Conservation (phyloP, 2,329 filamentous ascomycete species). For the Talaromyces pinophilus region DNA sequence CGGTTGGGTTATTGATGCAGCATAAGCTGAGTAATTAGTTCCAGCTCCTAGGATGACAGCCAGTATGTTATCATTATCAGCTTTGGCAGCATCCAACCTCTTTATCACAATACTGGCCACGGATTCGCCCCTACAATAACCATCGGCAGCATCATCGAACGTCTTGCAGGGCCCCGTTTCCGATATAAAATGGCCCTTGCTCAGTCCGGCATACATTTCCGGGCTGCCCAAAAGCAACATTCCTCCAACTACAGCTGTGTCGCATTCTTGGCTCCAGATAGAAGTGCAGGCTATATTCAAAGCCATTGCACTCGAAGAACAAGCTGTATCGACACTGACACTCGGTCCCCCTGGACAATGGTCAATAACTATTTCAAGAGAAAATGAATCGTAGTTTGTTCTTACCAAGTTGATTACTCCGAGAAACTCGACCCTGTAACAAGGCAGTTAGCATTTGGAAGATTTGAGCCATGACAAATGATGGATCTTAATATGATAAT, state of each 20-base stretch:
- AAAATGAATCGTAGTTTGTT: background rate
- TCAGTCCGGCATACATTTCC: conserved; percentile 74
- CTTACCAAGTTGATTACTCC: background rate
- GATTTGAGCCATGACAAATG: conserved; percentile 54
- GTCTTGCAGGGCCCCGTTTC: conserved; percentile 75
- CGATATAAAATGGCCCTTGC: conserved; percentile 74
- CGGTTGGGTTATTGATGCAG: conserved; percentile 80
- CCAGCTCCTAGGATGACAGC: conserved; percentile 72
- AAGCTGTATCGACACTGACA: conserved; percentile 69
- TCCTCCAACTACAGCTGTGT: conserved; percentile 75
- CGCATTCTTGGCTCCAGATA: conserved; percentile 73
- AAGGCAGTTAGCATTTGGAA: background rate
- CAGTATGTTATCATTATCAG: conserved; percentile 68
- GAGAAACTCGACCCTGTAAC: background rate
- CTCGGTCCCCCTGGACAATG: conserved; percentile 55
- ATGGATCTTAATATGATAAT: conserved; percentile 46
- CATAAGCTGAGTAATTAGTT: conserved; percentile 80
- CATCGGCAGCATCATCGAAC: conserved; percentile 77
- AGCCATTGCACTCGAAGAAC: conserved; percentile 67
- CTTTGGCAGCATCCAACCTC: conserved; percentile 73
- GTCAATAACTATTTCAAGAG: background rate
- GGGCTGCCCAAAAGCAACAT: conserved; percentile 77
- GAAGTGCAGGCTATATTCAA: conserved; percentile 61
- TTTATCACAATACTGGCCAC: conserved; percentile 76
- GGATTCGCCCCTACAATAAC: conserved; percentile 77